Base-by-base conservation (phyloP, 2,329 filamentous ascomycete genomes). In the Colletotrichum lupini region DNA sequence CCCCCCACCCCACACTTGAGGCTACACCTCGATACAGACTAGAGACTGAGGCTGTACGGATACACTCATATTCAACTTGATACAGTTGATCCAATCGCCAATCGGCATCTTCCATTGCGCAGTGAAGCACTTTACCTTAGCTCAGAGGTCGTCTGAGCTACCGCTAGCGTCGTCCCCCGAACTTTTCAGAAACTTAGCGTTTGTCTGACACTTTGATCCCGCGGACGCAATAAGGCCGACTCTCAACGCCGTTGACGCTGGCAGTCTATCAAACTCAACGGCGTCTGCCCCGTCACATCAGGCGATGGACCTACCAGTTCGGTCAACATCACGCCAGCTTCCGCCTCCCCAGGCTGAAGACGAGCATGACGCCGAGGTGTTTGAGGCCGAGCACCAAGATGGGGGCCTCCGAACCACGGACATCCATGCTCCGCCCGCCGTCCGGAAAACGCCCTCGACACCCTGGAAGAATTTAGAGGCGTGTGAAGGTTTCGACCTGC, bases 401-500 rank as follows among this genome's bases (percentile, higher is more conserved):
- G 66, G 22, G 62, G 32, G 16, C 24, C 26, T 30, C 46, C 42
- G 8, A 26, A 42, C 61, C 11, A 22, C 61, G 46, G 49, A 37
- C 56, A 66, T 57, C 67, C 71, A 57, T 71, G 67, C 35, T 49
- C 37, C n/a, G 35, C 52, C 60, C 56, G 70, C 60, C 32, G 6
- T 37, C 35, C 67, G 67, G 60, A 11, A 61, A 26, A 60, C 30
- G 1, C 16, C 19, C 24, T 60, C 67, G 35, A 62, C 56, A 49
- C 67, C 46, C 49, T 71, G 67, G 71, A 73, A 28, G 26, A 37
- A 22, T n/a, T 28, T 73, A 14, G 46, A 30, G 30, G 35, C 67
- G 6, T 72, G 67, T 24, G 22, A 58, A 67, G 67, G 71, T 55
- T 73, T 73, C 58, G 71, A 73, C 61, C 26, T 73, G 35, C 67